Base-by-base conservation (phyloP, 2,329 filamentous ascomycete species). In the Aspergillus aculeatinus region DNA sequence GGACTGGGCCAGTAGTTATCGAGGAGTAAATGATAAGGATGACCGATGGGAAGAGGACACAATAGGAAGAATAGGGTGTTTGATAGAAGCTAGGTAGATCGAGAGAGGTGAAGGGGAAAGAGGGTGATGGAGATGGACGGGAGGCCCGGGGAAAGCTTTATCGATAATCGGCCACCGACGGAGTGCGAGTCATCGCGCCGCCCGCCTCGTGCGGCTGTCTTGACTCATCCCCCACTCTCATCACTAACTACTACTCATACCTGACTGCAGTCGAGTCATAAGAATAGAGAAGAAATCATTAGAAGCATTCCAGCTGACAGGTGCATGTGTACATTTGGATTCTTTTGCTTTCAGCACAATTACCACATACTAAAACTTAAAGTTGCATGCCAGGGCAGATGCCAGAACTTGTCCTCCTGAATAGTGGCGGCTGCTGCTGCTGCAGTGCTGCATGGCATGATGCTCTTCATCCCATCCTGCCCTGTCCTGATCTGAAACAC, bases 121-220 rank as follows among this genome's bases (percentile, higher is more conserved):
- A 59, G 35, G 48, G 53, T 31, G 63, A 48, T 39, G 33, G 56
- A 12, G 55, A 35, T 12, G 33, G 12, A 35, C 33, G 33, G 33
- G 33, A 35, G 33, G 16, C 9, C 39, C 39, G 60, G 60, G 62
- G 50, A 19, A 61, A 68, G 65, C 70, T 71, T 74, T 72, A 73
- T 73, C 71, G 70, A 72, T 71, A 72, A 35, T 35, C 33, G 33
- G 14, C 33, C 33, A 35, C 33, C 33, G 68, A 59, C 14, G 39
- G 56, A 53, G 55, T 53, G 55, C 62, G 68, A 70, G 69, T 70
- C 69, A 69, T 70, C 67, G 57, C 67, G 57, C 42, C 58, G 57
- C 59, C 42, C 58, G 57, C 59, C 53, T 65, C 61, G 58, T 55
- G 53, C 58, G 27, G 27, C 27, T 29, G 60, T 54, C 27, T 48